Base-by-base conservation (phyloP, 306 rosid species). In the Datisca glomerata region DNA sequence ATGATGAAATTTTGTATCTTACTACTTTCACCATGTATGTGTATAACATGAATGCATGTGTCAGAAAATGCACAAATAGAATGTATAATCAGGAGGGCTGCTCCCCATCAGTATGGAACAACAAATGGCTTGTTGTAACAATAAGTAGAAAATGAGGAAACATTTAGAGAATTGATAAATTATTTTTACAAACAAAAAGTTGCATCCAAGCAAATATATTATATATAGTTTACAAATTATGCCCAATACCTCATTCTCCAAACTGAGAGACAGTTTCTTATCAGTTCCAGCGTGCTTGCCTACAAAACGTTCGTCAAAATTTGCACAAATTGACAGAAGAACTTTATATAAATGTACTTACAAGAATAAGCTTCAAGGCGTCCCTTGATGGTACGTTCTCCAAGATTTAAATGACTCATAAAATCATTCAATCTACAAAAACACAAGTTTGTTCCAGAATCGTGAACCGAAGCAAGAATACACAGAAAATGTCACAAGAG, bases 241-340 rank as follows among this genome's bases (percentile, higher is more conserved):
- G n/a, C n/a, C n/a, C n/a, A n/a, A n/a, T 59, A 89, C 98, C 95
- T 89, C 93, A n/a, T 72, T 77, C 47, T 85, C 86, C 86, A 89
- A 71, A 66, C 98, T 84, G 56, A 80, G 59, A 31, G 95, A 89
- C 48, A 77, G 67, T 64, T 89, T 89, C 70, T 89, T 89, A 63
- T 89, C 98, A 1, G 75, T 47, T 56, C 95, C 98, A 4, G 95
- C 79, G 58, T 84, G 95, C 69, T 89, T 89, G 59, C 98, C 98
- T 89, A 54, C 2, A 36, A 18, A 27, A 28, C 6, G 16, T n/a
- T 6, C 9, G 12, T 38, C 0, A 12, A 18, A 39, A 12, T 6
- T 4, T 35, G 8, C 22, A 17, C 2, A 24, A 24, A 11, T 47
- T 11, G 13, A 21, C 18, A 21, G 8, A 18, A n/a, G 21, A 56